A percentile compares a stretch with the other conserved stretches of the same genome.
Conservation (phyloP, 1,284 basidiomycete species). For the Cryptococcus sp. region DNA sequence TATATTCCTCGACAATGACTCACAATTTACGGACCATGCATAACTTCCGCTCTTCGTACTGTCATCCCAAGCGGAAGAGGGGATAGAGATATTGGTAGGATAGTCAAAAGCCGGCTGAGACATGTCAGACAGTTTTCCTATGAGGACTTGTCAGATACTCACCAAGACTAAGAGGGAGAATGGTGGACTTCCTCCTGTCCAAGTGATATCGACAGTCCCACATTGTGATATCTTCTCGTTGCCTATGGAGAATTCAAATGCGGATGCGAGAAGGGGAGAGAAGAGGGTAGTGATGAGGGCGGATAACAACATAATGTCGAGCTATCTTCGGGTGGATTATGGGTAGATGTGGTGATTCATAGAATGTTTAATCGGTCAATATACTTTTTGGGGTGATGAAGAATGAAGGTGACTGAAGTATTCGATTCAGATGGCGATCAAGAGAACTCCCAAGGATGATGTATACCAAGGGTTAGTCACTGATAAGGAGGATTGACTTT, state of each 20-base stretch:
- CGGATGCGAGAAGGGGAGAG: background rate
- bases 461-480: too few species aligned
- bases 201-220: constrained; percentile 19
- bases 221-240: constrained; percentile 15
- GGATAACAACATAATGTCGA: constrained; percentile 1
- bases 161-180: constrained; percentile 32
- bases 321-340: too few species aligned
- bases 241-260: constrained; percentile 24
- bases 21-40: constrained; percentile 34
- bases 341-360: too few species aligned
- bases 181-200: constrained; percentile 27
- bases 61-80: constrained; percentile 16
- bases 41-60: constrained; percentile 16
- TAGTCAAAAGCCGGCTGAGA: constrained; percentile 36
- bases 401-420: too few species aligned
- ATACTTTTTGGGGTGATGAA: too few species aligned
- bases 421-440: too few species aligned
- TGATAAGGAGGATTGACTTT: too few species aligned
- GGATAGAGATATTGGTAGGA: constrained; percentile 29
- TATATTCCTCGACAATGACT: background rate
- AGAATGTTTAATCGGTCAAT: too few species aligned
- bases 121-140: background rate
- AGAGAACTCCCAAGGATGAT: too few species aligned
- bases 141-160: constrained; percentile 6
- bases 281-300: constrained; percentile 5